A percentile compares a stretch with the other conserved stretches of the same genome.
These are phyloP conservation scores for Nyctanthes arbortristis DNA, from an alignment of 257 asterid genomes.

Conservation along the genomic window DNA sequence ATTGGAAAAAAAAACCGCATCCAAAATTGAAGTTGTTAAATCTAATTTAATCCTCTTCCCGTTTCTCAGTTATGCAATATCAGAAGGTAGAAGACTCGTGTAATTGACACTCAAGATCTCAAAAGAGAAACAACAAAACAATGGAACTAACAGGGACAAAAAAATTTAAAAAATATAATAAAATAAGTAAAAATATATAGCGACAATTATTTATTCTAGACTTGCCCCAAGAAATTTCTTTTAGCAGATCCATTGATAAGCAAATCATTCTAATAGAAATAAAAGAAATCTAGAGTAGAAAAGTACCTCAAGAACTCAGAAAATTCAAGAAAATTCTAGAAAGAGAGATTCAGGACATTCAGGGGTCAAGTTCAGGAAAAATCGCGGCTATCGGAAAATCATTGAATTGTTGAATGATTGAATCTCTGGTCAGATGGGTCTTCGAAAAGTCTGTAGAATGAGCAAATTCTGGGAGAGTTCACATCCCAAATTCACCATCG, in stretches of 20 bases:
- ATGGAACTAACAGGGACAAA: not conserved
- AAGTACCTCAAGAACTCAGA: conserved; percentile 26
- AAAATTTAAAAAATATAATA: not conserved
- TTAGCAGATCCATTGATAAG: not conserved
- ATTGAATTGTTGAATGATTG: not conserved
- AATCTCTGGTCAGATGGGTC: not conserved
- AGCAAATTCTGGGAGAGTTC: conserved; percentile 8
- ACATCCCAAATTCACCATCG: not conserved
- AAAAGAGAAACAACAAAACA: not conserved
- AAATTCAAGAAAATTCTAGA: conserved; percentile 6
- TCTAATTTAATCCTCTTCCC: not conserved
- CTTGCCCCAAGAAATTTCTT: conserved; percentile 5
- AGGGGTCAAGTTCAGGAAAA: not conserved
- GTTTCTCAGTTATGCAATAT: too few relatives aligned
- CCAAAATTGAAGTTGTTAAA: not conserved
- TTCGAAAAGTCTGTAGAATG: not conserved
- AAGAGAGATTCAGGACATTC: not conserved
- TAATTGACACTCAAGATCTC: not conserved
- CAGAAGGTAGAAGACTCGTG: not conserved
- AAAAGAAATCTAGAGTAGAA: conserved; percentile 13
- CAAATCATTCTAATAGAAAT: conserved; percentile 1
- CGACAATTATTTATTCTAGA: not conserved
- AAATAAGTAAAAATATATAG: not conserved
- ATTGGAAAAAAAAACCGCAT: not conserved
- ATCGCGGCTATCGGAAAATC: not conserved